phyloP scores from a whole-genome alignment of 2,329 filamentous ascomycete genomes.

The Alternaria infectoria region DNA sequence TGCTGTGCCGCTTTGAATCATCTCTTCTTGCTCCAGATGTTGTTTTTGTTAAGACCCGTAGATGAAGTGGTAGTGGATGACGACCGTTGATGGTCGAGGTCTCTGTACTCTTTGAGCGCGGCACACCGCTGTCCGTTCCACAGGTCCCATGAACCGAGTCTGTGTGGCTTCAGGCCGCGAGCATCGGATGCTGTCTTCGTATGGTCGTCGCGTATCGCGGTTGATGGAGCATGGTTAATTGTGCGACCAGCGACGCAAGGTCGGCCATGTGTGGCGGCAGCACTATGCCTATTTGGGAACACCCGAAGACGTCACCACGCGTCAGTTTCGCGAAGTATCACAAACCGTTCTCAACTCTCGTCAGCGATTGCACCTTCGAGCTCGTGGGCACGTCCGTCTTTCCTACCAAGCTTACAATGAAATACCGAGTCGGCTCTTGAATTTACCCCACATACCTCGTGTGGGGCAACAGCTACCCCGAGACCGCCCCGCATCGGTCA shows the following conservation, averaged over 20 bases:
- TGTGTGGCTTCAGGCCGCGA: background rate
- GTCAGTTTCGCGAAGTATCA: background rate
- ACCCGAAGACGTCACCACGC: background rate
- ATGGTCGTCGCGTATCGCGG: background rate
- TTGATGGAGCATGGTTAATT: background rate
- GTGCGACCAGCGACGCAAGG: background rate
- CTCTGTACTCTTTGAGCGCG: background rate
- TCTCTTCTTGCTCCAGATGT: background rate
- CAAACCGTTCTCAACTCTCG: background rate
- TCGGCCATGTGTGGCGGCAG: background rate
- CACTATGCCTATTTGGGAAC: background rate
- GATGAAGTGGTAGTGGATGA: background rate
- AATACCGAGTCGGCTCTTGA: background rate
- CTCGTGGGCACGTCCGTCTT: background rate
- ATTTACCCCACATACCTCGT: conserved; percentile 2
- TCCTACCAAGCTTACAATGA: background rate
- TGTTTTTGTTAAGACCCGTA: background rate
- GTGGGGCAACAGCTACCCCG: conserved; percentile 9
- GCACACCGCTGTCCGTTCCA: background rate
- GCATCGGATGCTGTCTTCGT: too few species aligned
- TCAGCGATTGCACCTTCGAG: background rate
- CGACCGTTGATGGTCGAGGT: background rate
- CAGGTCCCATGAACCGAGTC: background rate
- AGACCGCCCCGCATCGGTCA: conserved; percentile 1
- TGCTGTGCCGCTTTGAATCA: background rate